These are phyloP conservation scores for Lodderomyces metapsilosis DNA, from an alignment of 1,139 yeast species.

Conservation along the genomic window DNA sequence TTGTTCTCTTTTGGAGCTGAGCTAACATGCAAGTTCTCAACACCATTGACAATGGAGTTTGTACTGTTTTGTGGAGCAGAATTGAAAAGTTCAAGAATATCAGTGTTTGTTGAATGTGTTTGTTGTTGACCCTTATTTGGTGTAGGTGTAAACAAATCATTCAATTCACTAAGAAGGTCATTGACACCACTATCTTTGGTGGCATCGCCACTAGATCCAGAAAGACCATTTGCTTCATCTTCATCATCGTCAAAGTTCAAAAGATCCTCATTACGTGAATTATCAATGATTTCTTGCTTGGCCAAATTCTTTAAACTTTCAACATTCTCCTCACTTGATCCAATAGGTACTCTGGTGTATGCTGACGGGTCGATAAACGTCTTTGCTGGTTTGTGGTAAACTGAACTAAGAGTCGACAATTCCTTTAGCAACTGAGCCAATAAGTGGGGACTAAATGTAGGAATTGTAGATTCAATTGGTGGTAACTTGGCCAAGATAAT, in stretches of 20 bases:
- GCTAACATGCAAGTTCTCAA: constrained; percentile 20
- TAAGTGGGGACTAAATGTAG: constrained; percentile 65
- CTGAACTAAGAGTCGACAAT: constrained; percentile 82
- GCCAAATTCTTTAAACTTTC: constrained; percentile 81
- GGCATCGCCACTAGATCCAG: constrained; percentile 15
- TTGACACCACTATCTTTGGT: constrained; percentile 15
- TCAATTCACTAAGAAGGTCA: constrained; percentile 60
- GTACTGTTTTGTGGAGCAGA: constrained; percentile 14
- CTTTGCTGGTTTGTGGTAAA: constrained; percentile 80
- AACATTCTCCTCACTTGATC: constrained; percentile 28
- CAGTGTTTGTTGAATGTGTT: constrained; percentile 26
- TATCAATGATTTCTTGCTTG: constrained; percentile 68
- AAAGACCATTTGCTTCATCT: constrained; percentile 16
- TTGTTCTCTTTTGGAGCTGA: constrained; percentile 18
- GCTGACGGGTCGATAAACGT: constrained; percentile 53
- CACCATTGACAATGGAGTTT: constrained; percentile 11
- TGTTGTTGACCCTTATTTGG: constrained; percentile 2
- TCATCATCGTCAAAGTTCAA: constrained; percentile 77
- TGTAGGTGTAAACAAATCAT: constrained; percentile 52
- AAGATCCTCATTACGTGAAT: constrained; percentile 73
- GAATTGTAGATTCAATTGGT: constrained; percentile 68
- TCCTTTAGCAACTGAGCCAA: constrained; percentile 71
- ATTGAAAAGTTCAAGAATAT: constrained; percentile 45
- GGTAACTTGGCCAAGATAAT: constrained; percentile 66
- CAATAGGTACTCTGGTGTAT: constrained; percentile 29